phyloP scores from a whole-genome alignment of 2,329 filamentous ascomycete genomes.

The Fusarium sp. region DNA sequence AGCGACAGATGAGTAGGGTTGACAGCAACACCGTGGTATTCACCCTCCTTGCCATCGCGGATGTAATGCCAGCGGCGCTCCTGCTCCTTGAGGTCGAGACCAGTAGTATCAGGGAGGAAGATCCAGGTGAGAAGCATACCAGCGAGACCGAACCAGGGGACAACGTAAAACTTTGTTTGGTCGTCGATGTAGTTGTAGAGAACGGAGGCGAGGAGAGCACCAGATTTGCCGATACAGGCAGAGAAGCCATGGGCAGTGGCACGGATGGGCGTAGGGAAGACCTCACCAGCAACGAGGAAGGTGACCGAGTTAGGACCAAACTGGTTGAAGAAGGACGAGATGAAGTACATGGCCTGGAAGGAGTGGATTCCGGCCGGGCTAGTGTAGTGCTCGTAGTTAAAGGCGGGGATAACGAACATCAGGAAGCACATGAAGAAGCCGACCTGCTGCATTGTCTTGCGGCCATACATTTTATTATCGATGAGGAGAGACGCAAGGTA shows the following conservation, averaged over 20 bases:
- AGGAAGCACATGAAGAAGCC: conserved; percentile 94
- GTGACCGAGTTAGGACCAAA: conserved; percentile 97
- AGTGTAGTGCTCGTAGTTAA: conserved; percentile 87
- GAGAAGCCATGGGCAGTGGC: conserved; percentile 94
- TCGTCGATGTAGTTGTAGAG: conserved; percentile 95
- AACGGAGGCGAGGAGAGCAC: conserved; percentile 85
- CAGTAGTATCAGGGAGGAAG: conserved; percentile 96
- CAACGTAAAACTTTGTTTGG: conserved; percentile 86
- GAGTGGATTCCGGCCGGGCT: conserved; percentile 73
- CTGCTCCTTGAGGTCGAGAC: conserved; percentile 95
- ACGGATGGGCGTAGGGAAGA: conserved; percentile 94
- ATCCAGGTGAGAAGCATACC: conserved; percentile 84
- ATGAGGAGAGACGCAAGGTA: conserved; percentile 89
- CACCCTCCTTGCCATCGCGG: conserved; percentile 75
- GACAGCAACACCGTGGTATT: conserved; percentile 94
- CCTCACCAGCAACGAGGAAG: conserved; percentile 94
- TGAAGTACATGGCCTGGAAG: conserved; percentile 99
- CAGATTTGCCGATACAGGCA: conserved; percentile 89
- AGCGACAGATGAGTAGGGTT: conserved; percentile 87
- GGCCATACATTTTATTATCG: conserved; percentile 95
- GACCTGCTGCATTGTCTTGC: conserved; percentile 95
- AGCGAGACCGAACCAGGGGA: conserved; percentile 92
- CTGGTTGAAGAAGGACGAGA: conserved; percentile 99
- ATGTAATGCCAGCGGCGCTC: conserved; percentile 93
- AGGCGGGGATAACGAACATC: conserved; percentile 90